Conservation (phyloP, 2,329 filamentous ascomycete species). For the Fusarium tjaetaba region DNA sequence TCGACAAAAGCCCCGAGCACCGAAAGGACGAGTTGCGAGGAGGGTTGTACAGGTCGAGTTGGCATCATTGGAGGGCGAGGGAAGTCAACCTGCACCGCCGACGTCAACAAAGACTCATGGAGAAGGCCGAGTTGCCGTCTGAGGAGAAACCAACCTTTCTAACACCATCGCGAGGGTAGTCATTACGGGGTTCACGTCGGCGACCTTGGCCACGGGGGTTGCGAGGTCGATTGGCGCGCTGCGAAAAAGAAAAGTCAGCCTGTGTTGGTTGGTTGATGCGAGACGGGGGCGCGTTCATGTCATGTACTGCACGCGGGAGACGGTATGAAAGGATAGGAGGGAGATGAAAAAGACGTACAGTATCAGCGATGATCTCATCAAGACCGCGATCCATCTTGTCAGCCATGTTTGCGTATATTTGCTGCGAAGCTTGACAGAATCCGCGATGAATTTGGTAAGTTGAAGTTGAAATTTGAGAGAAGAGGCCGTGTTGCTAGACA, state of each 20-base stretch:
- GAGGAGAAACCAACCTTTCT: constrained; percentile 75
- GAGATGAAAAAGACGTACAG: constrained; percentile 46
- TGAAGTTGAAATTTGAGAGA: neutral
- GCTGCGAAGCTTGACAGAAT: neutral
- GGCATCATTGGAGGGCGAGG: constrained; percentile 42
- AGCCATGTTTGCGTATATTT: constrained; percentile 46
- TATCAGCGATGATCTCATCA: constrained; percentile 66
- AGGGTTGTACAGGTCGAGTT: constrained; percentile 45
- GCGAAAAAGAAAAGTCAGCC: constrained; percentile 32
- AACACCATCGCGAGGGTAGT: constrained; percentile 81
- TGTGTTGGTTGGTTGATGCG: constrained; percentile 22
- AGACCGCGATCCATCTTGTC: constrained; percentile 64
- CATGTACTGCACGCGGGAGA: constrained; percentile 1
- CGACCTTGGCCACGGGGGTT: constrained; percentile 50
- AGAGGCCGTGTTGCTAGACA: neutral
- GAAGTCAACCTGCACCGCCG: constrained; percentile 49
- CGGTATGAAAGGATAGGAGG: neutral
- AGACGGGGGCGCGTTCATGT: constrained; percentile 21
- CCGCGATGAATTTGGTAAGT: neutral
- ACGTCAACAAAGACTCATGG: constrained; percentile 32
- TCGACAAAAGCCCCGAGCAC: constrained; percentile 46
- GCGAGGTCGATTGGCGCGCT: constrained; percentile 48
- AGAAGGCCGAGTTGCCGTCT: neutral
- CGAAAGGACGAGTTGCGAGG: constrained; percentile 45
- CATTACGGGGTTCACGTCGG: constrained; percentile 51